Evolutionary conservation across 345 rosid genomes (phyloP), one percentile per base, ranked within the genome.

Genomic region (Salix suchowensis): DNA sequence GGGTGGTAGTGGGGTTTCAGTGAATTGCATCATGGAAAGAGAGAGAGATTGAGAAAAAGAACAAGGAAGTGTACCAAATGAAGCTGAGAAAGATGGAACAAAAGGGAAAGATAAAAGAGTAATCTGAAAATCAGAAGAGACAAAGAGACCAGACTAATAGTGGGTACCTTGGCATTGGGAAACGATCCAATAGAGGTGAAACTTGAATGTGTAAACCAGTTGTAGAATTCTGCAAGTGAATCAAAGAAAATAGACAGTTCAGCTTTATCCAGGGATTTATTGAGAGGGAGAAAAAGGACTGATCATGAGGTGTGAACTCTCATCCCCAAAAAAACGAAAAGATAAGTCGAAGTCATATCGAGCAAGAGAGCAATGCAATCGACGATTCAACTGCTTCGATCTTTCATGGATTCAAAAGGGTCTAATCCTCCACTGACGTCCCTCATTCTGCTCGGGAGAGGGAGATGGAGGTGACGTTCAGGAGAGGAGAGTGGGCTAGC

Each of bases 101-200:
- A 76, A 73, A 79, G 73, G 79, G 68, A 60, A 71, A 30, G 60
- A 55, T 40, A 44, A 71, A 70, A 76, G 36, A 74, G 72, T 36
- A 72, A 79, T 79, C 75, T 81, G 86, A 81, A 70, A 76, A 36
- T 75, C 76, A 79, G 83, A 73, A 64, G 80, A 68, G 44, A 78
- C 93, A 94, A 84, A 89, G 86, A 85, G 96, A 94, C 93, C 81
- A 85, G 91, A 90, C 96, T 86, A 81, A 58, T 3, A 79, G 86
- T 84, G 91, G 86, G 89, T 81, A 85, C 88, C 88, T 85, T 74
- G n/a, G 76, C 87, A 82, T 81, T 67, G 91, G 87, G 90, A 89
- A 85, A 77, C 84, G 87, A 84, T 77, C 89, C 93, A 74, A 7
- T 68, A 58, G 76, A 64, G 60, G 76, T 66, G 75, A 82, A 71